Evolutionary conservation across 331 rosid genomes (phyloP).

Genomic region (Cydonia oblonga): DNA sequence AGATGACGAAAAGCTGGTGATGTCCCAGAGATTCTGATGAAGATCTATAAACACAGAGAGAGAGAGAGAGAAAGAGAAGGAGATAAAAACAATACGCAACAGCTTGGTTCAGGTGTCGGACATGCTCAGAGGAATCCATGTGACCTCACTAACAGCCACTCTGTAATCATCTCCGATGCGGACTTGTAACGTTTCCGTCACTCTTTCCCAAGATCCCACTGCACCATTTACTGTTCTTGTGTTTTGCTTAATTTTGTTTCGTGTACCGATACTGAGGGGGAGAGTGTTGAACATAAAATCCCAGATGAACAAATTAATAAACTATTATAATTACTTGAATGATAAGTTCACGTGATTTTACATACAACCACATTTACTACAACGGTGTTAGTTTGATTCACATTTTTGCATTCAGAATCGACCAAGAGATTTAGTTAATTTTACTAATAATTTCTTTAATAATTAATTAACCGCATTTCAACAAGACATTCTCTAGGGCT

Average conservation of each 20-base stretch:
- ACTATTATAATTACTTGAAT: background rate
- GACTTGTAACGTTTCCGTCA: constrained; percentile 6
- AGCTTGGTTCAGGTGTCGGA: constrained; percentile 35
- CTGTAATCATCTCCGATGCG: constrained; percentile 31
- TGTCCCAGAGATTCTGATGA: constrained; percentile 41
- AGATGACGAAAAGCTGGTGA: constrained; percentile 44
- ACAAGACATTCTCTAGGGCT: constrained; percentile 48
- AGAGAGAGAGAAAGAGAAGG: background rate
- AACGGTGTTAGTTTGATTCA: too few species aligned
- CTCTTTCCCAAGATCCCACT: constrained; percentile 26
- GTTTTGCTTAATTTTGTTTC: background rate
- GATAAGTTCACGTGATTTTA: background rate
- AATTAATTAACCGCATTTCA: constrained; percentile 22
- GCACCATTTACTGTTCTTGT: background rate
- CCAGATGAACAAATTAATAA: too few species aligned
- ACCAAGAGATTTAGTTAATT: too few species aligned
- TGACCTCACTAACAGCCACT: constrained; percentile 47
- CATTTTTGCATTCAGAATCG: too few species aligned
- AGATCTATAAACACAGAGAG: constrained; percentile 21
- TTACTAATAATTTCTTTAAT: background rate
- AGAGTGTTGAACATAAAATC: too few species aligned
- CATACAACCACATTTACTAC: too few species aligned
- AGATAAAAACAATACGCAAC: background rate
- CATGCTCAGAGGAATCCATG: constrained; percentile 74
- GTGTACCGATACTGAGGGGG: too few species aligned